Conservation (phyloP, 2,329 filamentous ascomycete genomes). For the Colletotrichum agaves region DNA sequence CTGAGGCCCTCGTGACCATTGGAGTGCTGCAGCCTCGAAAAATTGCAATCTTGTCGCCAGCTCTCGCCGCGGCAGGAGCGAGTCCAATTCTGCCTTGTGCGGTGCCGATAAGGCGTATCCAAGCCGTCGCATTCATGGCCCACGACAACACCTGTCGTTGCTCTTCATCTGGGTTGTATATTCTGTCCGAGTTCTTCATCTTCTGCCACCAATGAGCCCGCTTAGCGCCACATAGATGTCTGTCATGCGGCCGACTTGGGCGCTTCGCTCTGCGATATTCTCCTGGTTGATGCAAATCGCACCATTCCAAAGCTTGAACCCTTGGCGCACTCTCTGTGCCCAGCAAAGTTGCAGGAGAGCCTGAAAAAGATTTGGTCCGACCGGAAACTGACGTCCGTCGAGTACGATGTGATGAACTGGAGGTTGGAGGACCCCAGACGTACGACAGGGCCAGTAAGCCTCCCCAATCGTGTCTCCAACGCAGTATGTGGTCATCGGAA, state of each 20-base stretch:
- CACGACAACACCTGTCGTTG: not conserved
- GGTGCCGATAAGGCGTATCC: not conserved
- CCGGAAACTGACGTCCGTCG: not conserved
- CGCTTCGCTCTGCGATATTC: not conserved
- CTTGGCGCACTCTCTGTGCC: not conserved
- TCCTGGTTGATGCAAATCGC: not conserved
- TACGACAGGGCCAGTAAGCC: not conserved
- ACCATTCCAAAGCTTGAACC: not conserved
- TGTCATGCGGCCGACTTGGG: not conserved
- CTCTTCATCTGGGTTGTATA: not conserved
- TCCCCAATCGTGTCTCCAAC: not conserved
- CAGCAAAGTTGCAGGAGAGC: not conserved
- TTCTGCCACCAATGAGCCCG: not conserved
- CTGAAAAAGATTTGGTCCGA: not conserved
- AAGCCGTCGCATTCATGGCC: not conserved
- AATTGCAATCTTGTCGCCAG: not conserved
- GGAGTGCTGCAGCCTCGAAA: not conserved
- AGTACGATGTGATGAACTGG: not conserved
- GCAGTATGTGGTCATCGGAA: not conserved
- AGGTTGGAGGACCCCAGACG: slow-evolving; percentile 1
- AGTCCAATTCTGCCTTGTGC: not conserved
- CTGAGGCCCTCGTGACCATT: not conserved
- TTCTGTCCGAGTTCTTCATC: not conserved
- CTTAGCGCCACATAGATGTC: not conserved
- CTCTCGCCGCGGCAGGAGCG: not conserved